phyloP scores from a whole-genome alignment of 2,329 filamentous ascomycete genomes.

The Aaosphaeria pasadenensis region DNA sequence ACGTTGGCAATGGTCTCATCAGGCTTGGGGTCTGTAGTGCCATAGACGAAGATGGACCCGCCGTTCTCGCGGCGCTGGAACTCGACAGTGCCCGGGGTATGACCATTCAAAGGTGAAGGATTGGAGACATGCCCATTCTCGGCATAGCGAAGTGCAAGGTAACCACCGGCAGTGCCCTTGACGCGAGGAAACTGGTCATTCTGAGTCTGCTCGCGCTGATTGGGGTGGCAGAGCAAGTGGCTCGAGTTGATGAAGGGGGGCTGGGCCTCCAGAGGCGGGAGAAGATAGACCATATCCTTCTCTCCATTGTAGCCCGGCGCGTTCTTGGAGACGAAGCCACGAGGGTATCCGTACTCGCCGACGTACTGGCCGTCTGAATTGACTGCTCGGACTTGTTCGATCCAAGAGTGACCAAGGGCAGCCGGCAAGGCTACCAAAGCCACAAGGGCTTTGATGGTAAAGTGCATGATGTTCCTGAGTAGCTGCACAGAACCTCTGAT shows the following conservation, averaged over 20 bases:
- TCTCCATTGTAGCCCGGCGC: constrained; percentile 56
- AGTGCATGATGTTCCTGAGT: constrained; percentile 10
- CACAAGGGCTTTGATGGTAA: constrained; percentile 12
- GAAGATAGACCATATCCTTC: constrained; percentile 58
- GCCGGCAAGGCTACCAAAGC: constrained; percentile 12
- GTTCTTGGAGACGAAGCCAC: constrained; percentile 63
- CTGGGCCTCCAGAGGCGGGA: constrained; percentile 33
- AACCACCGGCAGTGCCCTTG: constrained; percentile 48
- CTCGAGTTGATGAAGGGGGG: constrained; percentile 47
- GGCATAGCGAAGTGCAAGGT: constrained; percentile 48
- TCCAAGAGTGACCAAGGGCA: constrained; percentile 66
- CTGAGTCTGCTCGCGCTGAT: constrained; percentile 58
- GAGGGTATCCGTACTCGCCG: constrained; percentile 69
- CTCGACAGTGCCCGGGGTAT: constrained; percentile 23
- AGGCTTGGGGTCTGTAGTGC: constrained; percentile 45
- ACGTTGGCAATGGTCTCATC: constrained; percentile 63
- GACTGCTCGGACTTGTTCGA: constrained; percentile 72
- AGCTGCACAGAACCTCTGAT: not conserved
- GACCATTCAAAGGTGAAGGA: constrained; percentile 39
- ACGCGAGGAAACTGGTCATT: constrained; percentile 60
- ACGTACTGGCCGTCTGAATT: constrained; percentile 70
- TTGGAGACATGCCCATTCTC: constrained; percentile 52
- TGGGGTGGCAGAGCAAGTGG: constrained; percentile 62
- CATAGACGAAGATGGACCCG: constrained; percentile 49
- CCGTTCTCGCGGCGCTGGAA: constrained; percentile 19